Evolutionary conservation across 768 basidiomycete species (phyloP), one percentile per base, ranked within the genome.

Genomic region (Tubosaeta sp.): DNA sequence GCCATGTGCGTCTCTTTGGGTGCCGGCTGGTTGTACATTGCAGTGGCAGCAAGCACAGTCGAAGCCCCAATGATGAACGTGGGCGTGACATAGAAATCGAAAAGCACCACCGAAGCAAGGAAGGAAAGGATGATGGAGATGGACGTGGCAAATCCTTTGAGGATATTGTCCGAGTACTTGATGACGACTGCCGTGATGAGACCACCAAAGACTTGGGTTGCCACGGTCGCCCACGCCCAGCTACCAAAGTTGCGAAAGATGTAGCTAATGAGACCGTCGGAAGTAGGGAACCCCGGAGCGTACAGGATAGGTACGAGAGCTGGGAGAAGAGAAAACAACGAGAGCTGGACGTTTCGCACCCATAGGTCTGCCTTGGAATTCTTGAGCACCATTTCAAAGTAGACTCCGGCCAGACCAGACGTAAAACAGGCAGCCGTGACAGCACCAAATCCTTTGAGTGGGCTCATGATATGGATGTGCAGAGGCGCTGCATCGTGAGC

Each of bases 111-210:
- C 40, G 87, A 90, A 2, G 94, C 92, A 52, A 95, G 80, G 82
- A 95, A 99, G 46, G 93, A 94, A 35, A 98, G 73, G 50, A 98
- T 84, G 71, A 98, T 99, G 55, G 88, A 89, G 38, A 98, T 78
- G 55, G 84, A 87, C 2, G 95, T 99, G 5, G 95, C 95, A 62
- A 99, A 99, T n/a, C 95, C 95, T 66, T 96, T 95, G 62, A 91
- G 75, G 59, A 90, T 91, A 66, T 96, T 97, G 70, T 94, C 92
- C 49, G 90, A 89, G 65, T 97, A 95, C 68, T 94, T 92, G 78
- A 98, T 98, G 52, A 98, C 96, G 27, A 98, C 69, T 1, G 96
- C 95, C 4, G 95, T 98, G 54, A 97, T 69, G 40, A 98, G 76
- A 1, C 96, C 95, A 25, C 96, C 96, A 52, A 94, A 78, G 32